Evolutionary conservation across 116 monocot species (phyloP).

Genomic region (Iris pallida): DNA sequence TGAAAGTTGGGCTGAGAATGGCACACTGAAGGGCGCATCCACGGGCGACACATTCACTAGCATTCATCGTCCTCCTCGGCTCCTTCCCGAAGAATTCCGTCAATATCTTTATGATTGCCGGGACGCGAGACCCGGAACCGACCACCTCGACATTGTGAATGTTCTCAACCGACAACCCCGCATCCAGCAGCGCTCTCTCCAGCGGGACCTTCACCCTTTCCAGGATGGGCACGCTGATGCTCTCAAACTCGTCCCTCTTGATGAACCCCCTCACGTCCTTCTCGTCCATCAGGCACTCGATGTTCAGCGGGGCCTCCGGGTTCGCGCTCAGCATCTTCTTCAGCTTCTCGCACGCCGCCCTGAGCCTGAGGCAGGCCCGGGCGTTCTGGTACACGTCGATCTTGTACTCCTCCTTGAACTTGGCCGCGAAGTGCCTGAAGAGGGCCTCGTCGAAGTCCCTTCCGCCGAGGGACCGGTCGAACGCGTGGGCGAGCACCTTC

Average conservation of each 20-base stretch:
- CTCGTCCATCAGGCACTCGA: conserved; percentile 87
- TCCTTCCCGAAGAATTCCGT: conserved; percentile 69
- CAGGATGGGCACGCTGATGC: conserved; percentile 59
- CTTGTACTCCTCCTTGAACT: conserved; percentile 73
- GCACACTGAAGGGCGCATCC: conserved; percentile 86
- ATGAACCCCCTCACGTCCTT: conserved; percentile 77
- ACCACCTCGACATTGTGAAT: conserved; percentile 71
- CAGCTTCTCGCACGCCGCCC: conserved; percentile 75
- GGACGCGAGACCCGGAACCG: conserved; percentile 75
- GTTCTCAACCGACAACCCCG: conserved; percentile 37
- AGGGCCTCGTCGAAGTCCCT: conserved; percentile 85
- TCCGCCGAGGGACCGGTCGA: conserved; percentile 67
- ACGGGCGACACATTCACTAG: conserved; percentile 78
- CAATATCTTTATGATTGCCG: conserved; percentile 58
- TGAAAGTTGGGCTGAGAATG: conserved; percentile 75
- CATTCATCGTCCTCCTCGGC: conserved; percentile 83
- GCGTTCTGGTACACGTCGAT: conserved; percentile 65
- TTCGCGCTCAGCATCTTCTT: conserved; percentile 92
- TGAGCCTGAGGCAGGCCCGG: conserved; percentile 54
- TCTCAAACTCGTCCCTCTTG: conserved; percentile 80
- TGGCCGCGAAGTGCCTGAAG: conserved; percentile 61
- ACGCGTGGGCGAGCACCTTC: conserved; percentile 60
- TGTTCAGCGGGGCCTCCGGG: conserved; percentile 66
- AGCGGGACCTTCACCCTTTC: conserved; percentile 67
- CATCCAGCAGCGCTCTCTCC: conserved; percentile 55